Evolutionary conservation across 768 basidiomycete genomes (phyloP).

Genomic region (Auriscalpium vulgare): DNA sequence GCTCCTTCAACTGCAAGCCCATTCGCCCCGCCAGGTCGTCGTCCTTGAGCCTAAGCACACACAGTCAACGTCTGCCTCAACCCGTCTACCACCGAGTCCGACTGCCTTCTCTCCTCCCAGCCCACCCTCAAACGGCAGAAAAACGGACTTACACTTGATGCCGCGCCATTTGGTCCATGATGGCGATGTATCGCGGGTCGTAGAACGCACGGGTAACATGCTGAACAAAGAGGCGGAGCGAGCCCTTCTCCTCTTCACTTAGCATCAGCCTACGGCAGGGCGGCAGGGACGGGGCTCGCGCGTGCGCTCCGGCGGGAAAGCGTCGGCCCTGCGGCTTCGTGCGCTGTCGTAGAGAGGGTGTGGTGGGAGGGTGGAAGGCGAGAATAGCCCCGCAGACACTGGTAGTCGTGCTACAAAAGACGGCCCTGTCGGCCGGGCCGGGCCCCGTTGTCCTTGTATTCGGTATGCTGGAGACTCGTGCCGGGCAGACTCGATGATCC

Average conservation of each 20-base stretch:
- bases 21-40: conserved; percentile 89
- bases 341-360: background rate
- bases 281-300: background rate
- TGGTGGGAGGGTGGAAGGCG: too few species aligned
- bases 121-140: conserved; percentile 15
- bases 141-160: conserved; percentile 82
- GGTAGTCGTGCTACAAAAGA: too few species aligned
- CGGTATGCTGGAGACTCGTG: too few species aligned
- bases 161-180: conserved; percentile 89
- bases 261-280: conserved; percentile 15
- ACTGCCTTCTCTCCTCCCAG: conserved; percentile 7
- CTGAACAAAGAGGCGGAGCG: conserved; percentile 81
- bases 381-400: too few species aligned
- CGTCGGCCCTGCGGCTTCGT: background rate
- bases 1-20: conserved; percentile 83
- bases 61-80: conserved; percentile 8
- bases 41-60: conserved; percentile 66
- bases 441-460: too few species aligned
- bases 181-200: conserved; percentile 84
- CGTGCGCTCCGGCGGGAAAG: background rate
- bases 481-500: too few species aligned
- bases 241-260: conserved; percentile 75
- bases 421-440: too few species aligned
- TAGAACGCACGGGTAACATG: conserved; percentile 93
- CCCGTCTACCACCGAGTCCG: conserved; percentile 12